Percentiles rank a stretch among this genome's conserved stretches.
phyloP scores from a whole-genome alignment of 805 yeast genomes.

The Wickerhamiella dianesei region DNA sequence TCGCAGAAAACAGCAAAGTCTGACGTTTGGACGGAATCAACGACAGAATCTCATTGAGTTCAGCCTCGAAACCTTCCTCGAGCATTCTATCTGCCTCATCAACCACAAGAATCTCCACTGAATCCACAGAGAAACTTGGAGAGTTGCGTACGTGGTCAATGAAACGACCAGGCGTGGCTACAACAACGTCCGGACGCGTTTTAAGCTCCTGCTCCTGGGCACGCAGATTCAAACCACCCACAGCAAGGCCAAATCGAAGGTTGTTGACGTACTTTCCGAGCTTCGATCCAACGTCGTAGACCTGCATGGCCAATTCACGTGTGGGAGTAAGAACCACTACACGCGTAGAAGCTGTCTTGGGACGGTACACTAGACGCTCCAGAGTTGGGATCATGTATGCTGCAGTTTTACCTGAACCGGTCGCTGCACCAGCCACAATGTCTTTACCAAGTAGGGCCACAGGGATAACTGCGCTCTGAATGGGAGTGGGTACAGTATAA shows the following conservation, averaged over 20 bases:
- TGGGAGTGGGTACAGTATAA: conserved; percentile 81
- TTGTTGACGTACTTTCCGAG: conserved; percentile 64
- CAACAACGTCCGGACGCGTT: conserved; percentile 85
- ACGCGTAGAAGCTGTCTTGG: conserved; percentile 76
- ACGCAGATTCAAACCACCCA: conserved; percentile 92
- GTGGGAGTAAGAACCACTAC: conserved; percentile 90
- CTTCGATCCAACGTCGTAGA: conserved; percentile 81
- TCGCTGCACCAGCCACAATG: conserved; percentile 96
- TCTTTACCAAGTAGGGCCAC: conserved; percentile 88
- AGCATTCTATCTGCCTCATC: conserved; percentile 99
- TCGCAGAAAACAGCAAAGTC: conserved; percentile 88
- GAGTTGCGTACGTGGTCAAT: conserved; percentile 95
- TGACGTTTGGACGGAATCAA: conserved; percentile 85
- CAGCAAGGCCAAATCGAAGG: conserved; percentile 84
- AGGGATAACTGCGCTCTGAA: conserved; percentile 88
- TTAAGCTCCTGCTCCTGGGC: conserved; percentile 92
- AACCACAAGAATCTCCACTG: conserved; percentile 80
- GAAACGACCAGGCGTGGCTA: conserved; percentile 98
- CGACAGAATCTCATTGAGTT: conserved; percentile 76
- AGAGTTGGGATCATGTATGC: conserved; percentile 94
- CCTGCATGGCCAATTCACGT: conserved; percentile 95
- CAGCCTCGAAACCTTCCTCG: conserved; percentile 97
- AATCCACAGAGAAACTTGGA: conserved; percentile 78
- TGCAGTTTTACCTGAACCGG: conserved; percentile 99
- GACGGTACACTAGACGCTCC: conserved; percentile 82